Evolutionary conservation across 768 basidiomycete genomes (phyloP), one percentile per base, ranked within the genome.

Genomic region (Podaxis sp.): DNA sequence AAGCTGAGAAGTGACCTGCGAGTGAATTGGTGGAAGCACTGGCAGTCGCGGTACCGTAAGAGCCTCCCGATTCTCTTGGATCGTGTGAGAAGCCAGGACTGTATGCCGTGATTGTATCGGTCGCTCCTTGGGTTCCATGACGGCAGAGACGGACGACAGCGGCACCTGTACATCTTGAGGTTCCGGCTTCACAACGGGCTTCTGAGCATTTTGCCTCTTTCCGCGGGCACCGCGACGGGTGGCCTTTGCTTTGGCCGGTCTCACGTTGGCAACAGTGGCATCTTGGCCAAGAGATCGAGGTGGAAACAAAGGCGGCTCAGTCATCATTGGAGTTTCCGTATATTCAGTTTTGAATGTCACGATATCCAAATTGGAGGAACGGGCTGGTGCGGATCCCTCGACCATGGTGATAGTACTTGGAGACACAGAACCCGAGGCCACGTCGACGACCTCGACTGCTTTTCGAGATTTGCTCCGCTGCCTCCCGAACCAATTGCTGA

Each of bases 401-500:
- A 33, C 19, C 28, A 30, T 46, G 46, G 57, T 5, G 33, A 33
- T n/a, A n/a, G 17, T 54, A 19, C 9, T 56, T 52, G 67, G 63
- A 65, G 67, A 67, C 64, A 67, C 62, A 63, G 59, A 53, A 62
- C 39, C 64, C 61, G 44, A 48, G 48, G 51, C 65, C 33, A 53
- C 9, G 56, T 67, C 70, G 2, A 64, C 59, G 53, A 66, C 57
- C 63, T 60, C 55, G 42, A 52, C 49, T 22, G 60, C 61, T 59
- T 64, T 71, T 24, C 70, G 68, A 8, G 65, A 67, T 46, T 76
- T 76, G 12, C 55, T 63, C 17, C 75, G 65, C 57, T 73, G 71
- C 8, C 74, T 71, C 49, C 64, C 65, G 33, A 75, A 74, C 77
- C 76, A 79, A 33, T 72, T 70, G 33, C 65, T 57, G 22, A 79